Percentiles rank a stretch among this genome's conserved stretches.
phyloP scores from a whole-genome alignment of 768 basidiomycete species.

The Rhizopogon roseolus region DNA sequence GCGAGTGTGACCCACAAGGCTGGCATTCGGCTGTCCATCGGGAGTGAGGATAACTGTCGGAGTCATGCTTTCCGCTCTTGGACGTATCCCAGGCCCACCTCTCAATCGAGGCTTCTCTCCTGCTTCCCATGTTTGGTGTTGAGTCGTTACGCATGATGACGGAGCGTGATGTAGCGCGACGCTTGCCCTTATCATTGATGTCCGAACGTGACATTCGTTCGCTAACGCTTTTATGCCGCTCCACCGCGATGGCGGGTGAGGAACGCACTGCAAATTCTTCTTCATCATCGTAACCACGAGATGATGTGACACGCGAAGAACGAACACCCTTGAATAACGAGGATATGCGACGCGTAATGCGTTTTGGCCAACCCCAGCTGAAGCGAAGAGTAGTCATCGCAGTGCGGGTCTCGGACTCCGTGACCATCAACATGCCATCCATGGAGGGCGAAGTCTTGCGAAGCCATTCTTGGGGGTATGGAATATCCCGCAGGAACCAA shows the following conservation, averaged over 20 bases:
- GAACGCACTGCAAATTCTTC: conserved; percentile 27
- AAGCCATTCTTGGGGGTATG: conserved; percentile 69
- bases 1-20: conserved; percentile 19
- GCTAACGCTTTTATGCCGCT: conserved; percentile 22
- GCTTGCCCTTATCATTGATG: conserved; percentile 23
- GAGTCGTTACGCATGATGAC: conserved; percentile 16
- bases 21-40: conserved; percentile 12
- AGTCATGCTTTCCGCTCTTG: conserved; percentile 1
- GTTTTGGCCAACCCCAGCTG: conserved; percentile 52
- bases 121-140: conserved; percentile 13
- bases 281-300: conserved; percentile 11
- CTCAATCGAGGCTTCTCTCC: conserved; percentile 28
- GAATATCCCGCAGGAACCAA: conserved; percentile 69
- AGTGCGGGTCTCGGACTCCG: conserved; percentile 70
- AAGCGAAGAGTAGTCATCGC: conserved; percentile 68
- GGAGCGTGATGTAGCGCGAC: conserved; percentile 16
- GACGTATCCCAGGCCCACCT: conserved; percentile 27
- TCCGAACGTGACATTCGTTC: conserved; percentile 10
- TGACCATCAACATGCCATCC: conserved; percentile 51
- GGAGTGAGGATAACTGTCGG: conserved; percentile 25
- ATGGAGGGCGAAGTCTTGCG: conserved; percentile 49
- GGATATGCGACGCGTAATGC: conserved; percentile 39
- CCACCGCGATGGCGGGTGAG: conserved; percentile 19
- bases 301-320: conserved; percentile 13
- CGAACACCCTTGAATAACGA: conserved; percentile 45